Conservation (phyloP, 345 rosid genomes). For the Sisymbrium irio region DNA sequence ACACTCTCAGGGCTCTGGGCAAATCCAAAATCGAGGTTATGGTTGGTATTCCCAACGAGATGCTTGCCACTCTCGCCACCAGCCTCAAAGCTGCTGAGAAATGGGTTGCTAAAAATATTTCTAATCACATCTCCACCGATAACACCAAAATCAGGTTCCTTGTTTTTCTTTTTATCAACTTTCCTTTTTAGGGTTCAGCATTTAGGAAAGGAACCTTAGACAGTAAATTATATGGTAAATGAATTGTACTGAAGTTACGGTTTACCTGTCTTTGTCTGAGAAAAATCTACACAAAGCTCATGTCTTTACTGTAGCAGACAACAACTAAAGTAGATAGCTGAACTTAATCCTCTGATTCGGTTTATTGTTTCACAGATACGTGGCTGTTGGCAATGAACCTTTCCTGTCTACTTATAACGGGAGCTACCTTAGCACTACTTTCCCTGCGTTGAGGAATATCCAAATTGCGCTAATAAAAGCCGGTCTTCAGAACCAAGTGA, state of each 20-base stretch:
- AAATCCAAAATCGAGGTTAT: constrained; percentile 80
- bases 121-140: constrained; percentile 52
- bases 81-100: constrained; percentile 80
- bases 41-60: constrained; percentile 98
- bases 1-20: constrained; percentile 62
- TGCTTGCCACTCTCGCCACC: constrained; percentile 63
- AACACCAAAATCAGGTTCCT: constrained; percentile 78
- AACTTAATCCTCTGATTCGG: constrained; percentile 2
- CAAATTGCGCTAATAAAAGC: constrained; percentile 84
- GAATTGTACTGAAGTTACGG: background rate
- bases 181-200: constrained; percentile 29
- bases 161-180: background rate
- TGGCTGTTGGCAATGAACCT: constrained; percentile 97
- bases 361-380: constrained; percentile 58
- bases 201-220: background rate
- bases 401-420: constrained; percentile 79
- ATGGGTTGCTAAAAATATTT: constrained; percentile 87
- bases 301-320: constrained; percentile 10
- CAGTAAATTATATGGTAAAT: background rate
- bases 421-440: constrained; percentile 56
- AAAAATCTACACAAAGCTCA: background rate
- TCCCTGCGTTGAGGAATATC: constrained; percentile 74
- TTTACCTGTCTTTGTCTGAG: background rate
- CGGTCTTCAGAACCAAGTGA: constrained; percentile 67
- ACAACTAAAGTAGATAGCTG: background rate